These are phyloP conservation scores for Pyrenula aspistea DNA, from an alignment of 495 filamentous ascomycete species.

Conservation along the genomic window DNA sequence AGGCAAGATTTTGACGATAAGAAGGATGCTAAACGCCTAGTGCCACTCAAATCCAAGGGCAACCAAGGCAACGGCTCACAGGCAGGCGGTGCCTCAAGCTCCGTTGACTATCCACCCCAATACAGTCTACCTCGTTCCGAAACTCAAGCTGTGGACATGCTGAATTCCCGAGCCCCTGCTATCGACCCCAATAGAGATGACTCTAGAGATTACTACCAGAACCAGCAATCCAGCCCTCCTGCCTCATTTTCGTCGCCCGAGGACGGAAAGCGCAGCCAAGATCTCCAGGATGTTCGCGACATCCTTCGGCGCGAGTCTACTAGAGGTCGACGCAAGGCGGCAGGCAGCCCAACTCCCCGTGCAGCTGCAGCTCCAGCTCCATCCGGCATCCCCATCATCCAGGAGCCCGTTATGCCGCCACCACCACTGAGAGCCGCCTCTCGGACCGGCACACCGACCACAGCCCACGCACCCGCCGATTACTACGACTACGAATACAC, in stretches of 20 bases:
- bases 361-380: slow-evolving; percentile 2
- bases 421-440: not conserved
- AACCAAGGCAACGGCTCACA: slow-evolving; percentile 11
- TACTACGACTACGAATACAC: not conserved
- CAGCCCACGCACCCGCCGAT: not conserved
- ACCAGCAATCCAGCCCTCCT: slow-evolving; percentile 17
- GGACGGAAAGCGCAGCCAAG: slow-evolving; percentile 12
- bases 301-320: slow-evolving; percentile 26
- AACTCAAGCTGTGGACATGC: slow-evolving; percentile 25
- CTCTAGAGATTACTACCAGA: slow-evolving; percentile 15
- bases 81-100: slow-evolving; percentile 20
- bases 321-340: slow-evolving; percentile 28
- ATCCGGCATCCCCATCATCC: slow-evolving; percentile 6
- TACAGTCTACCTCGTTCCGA: slow-evolving; percentile 23
- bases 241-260: slow-evolving; percentile 11
- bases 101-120: slow-evolving; percentile 20
- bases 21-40: slow-evolving; percentile 51
- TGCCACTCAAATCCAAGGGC: slow-evolving; percentile 12
- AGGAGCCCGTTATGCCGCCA: not conserved
- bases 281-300: slow-evolving; percentile 8
- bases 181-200: slow-evolving; percentile 25
- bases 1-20: slow-evolving; percentile 45
- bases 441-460: not conserved
- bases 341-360: slow-evolving; percentile 3
- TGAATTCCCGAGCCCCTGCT: slow-evolving; percentile 30